Evolutionary conservation across 345 rosid genomes (phyloP), one percentile per base, ranked within the genome.

Genomic region (Gossypium ekmanianum): DNA sequence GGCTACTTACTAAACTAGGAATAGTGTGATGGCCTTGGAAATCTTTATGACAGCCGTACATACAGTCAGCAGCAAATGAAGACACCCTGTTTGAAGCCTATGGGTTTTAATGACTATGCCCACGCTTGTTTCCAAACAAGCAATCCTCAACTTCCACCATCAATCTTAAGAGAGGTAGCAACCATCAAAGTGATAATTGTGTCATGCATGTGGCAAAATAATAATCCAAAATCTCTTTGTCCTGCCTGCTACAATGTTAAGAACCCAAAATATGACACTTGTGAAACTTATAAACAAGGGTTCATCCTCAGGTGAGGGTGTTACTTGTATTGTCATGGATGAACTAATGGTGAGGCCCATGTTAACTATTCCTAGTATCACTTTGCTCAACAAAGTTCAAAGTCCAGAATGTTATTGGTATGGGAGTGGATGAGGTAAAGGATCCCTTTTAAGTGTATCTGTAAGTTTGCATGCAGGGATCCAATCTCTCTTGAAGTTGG

Each of bases 321-420:
- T 85, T 7, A 81, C 81, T 0, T 81, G 76, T 51, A 80, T 80
- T 83, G 79, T 83, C 62, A 86, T 73, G 78, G 87, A 78, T 55
- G 76, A 75, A 64, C 67, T 81, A 20, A 59, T 9, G 13, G 74
- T 81, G 54, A 50, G 26, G 34, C 82, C 85, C 0, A 68, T 83
- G 84, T 81, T 81, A 3, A 78, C 80, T 48, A 70, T 74, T 18
- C 71, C 84, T 0, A 50, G 66, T 51, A 72, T 79, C 1, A 44
- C 80, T 48, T 41, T 79, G 34, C 54, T 84, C 2, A 68, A 54
- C 9, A 1, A 75, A 81, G 54, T 75, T 81, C 59, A 65, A 78
- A 29, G 20, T 76, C 3, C 44, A 59, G 61, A 76, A 29, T 29
- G 39, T 76, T 17, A 29, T 79, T 12, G 72, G 77, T 12, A 7